Base-by-base conservation (phyloP, 257 asterid species). In the Sherardia arvensis region DNA sequence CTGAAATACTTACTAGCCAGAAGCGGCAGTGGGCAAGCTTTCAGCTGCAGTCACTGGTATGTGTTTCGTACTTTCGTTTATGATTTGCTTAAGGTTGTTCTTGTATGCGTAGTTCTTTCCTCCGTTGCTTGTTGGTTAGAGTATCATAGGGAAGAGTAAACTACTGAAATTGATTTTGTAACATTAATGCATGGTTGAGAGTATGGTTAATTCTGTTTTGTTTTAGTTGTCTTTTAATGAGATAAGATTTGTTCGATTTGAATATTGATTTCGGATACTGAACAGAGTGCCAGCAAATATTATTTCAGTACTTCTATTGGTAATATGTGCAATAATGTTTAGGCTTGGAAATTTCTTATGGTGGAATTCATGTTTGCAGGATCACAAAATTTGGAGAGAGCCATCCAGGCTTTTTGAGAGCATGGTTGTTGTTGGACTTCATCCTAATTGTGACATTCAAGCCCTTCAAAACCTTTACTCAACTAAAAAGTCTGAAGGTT, bases 21-120 rank as follows among this genome's bases (percentile, higher is more conserved):
- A 93, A 93, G 68, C 96, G 99, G 33, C 99, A 93, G 80, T 93
- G 99, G 99, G 95, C 99, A 62, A 86, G 76, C 84, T 83, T 87
- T 77, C 99, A 93, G 73, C 69, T 84, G 84, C 97, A 90, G 79
- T 80, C 86, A 72, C 83, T 87, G 95, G 99, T 93, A 80, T 29
- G 87, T 51, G 67, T 72, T 80, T 66, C 4, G 36, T 53, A 25
- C 63, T 72, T 80, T 66, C 4, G 36, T 53, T 29, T 66, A 6
- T n/a, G 49, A 22, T 61, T 29, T 7, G 4, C 53, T 58, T 56
- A 33, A 33, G 30, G 4, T 36, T 27, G 58, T 51, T 26, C 45
- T 15, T 61, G 48, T 2, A 23, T 25, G 21, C 33, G 11, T n/a
- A 36, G 18, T n/a, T 8, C 58, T 2, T 49, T 5, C 29, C 17